A percentile compares a stretch with the other conserved stretches of the same genome.
These are phyloP conservation scores for Verticillium nonalfalfae DNA, from an alignment of 2,329 filamentous ascomycete genomes.

Conservation along the genomic window DNA sequence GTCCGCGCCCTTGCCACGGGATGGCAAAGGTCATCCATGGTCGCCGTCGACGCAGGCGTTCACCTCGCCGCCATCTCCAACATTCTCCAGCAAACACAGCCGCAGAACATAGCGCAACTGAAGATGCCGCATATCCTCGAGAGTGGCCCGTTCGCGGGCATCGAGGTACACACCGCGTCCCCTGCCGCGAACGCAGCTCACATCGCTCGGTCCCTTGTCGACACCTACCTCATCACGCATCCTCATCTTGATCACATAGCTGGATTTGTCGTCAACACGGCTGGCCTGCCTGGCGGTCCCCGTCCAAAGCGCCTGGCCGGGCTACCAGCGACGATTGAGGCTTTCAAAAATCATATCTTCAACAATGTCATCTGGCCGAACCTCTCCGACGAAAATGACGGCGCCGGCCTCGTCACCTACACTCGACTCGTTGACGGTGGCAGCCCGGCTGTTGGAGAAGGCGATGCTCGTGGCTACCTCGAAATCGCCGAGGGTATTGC, in stretches of 20 bases:
- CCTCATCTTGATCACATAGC: slow-evolving; percentile 95
- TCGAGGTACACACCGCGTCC: slow-evolving; percentile 61
- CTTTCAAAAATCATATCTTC: slow-evolving; percentile 91
- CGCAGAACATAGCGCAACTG: slow-evolving; percentile 25
- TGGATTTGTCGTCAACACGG: slow-evolving; percentile 89
- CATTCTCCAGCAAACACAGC: slow-evolving; percentile 58
- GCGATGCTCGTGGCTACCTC: slow-evolving; percentile 75
- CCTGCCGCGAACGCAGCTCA: slow-evolving; percentile 74
- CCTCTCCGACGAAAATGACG: slow-evolving; percentile 90
- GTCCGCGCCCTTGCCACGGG: slow-evolving; percentile 73
- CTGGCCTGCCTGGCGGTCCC: slow-evolving; percentile 65
- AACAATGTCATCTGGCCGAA: slow-evolving; percentile 99
- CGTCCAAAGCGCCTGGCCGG: slow-evolving; percentile 82
- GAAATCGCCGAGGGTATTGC: slow-evolving; percentile 83
- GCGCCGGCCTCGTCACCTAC: slow-evolving; percentile 87
- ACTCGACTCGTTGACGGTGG: slow-evolving; percentile 84
- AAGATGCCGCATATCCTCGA: slow-evolving; percentile 49
- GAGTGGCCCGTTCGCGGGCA: slow-evolving; percentile 71
- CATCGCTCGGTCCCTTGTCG: slow-evolving; percentile 72
- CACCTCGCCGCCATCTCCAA: slow-evolving; percentile 80
- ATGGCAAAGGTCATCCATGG: slow-evolving; percentile 76
- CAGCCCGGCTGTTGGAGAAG: slow-evolving; percentile 75
- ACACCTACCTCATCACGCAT: slow-evolving; percentile 89
- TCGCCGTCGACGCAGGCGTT: slow-evolving; percentile 92
- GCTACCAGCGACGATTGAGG: slow-evolving; percentile 80